Base-by-base conservation (phyloP, 352 stramenopile genomes). In the Pythium chondricola region DNA sequence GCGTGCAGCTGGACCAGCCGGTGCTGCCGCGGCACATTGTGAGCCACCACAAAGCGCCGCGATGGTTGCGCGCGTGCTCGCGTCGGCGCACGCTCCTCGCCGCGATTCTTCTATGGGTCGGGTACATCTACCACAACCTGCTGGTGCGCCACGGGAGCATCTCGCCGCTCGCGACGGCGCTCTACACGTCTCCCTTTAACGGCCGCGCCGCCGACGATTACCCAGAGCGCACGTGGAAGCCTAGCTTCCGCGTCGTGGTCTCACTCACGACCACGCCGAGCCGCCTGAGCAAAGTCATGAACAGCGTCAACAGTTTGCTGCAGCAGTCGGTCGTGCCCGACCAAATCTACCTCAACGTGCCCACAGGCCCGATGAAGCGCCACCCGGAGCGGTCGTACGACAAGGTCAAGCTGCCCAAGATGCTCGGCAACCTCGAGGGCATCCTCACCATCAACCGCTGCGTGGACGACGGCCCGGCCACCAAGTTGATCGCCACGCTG, bases 301-400 rank as follows among this genome's bases (percentile, higher is more conserved):
- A 89, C 58, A 86, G 65, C 47, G 65, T 92, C 40, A 52, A 60
- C n/a, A 86, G 70, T 24, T 56, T 92, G 5, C 44, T 65, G 4
- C 42, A 56, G 29, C 80, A 92, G 59, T 77, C 61, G 37, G 56
- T 92, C 40, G 43, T 66, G 40, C 77, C 78, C 6, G 74, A 89
- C 51, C 73, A 84, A 54, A 88, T 91, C 48, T 89, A 91, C 59
- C 56, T 89, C 9, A 85, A 92, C 52, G 67, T 92, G 40, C 76
- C 80, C 0, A 52, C 65, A 26, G 80, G 80, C 0, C 48, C 63
- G 9, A 92, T 92, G 80, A 89, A 88, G 63, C 62, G 80, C 26
- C 74, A 86, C 38, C 77, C 73, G 4, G 73, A 87, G 39, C 67
- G 74, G 11, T 88, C 71, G 10, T 89, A 92, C 48, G 75, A 89